Conservation (phyloP, 1,284 basidiomycete genomes). For the Fomitiporia mediterranea region DNA sequence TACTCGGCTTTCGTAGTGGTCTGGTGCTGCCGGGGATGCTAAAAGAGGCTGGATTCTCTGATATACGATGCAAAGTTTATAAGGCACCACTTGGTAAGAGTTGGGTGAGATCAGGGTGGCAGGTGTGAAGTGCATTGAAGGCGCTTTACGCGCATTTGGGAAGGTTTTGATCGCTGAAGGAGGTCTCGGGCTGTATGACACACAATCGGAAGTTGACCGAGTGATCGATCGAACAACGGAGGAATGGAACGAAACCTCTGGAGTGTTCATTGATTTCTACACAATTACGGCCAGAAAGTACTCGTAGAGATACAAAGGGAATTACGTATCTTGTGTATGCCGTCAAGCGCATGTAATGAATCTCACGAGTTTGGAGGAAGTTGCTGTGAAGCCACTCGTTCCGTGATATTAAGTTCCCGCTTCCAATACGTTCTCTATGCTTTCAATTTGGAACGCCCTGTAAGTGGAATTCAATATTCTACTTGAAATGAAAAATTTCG, state of each 20-base stretch:
- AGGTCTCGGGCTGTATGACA: background rate
- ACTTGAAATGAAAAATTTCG: no score
- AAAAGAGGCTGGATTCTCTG: slow-evolving; percentile 4
- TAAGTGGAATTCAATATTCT: no score
- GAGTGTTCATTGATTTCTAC: background rate
- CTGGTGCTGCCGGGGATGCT: background rate
- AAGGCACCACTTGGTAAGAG: no score
- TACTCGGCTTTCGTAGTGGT: background rate
- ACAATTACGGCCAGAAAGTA: background rate
- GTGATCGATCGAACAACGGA: background rate
- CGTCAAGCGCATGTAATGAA: no score
- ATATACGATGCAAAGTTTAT: background rate
- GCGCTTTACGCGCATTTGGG: background rate
- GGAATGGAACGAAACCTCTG: background rate
- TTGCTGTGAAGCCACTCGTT: no score
- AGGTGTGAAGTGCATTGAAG: background rate
- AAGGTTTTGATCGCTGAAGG: background rate
- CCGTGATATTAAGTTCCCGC: no score
- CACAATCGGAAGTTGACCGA: background rate
- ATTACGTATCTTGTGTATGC: no score
- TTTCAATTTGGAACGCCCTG: no score
- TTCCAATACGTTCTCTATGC: no score
- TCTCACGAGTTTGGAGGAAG: no score
- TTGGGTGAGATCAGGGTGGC: background rate
- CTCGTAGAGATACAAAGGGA: no score